Conservation (phyloP, 2,329 filamentous ascomycete species). For the Neonectria sp. region DNA sequence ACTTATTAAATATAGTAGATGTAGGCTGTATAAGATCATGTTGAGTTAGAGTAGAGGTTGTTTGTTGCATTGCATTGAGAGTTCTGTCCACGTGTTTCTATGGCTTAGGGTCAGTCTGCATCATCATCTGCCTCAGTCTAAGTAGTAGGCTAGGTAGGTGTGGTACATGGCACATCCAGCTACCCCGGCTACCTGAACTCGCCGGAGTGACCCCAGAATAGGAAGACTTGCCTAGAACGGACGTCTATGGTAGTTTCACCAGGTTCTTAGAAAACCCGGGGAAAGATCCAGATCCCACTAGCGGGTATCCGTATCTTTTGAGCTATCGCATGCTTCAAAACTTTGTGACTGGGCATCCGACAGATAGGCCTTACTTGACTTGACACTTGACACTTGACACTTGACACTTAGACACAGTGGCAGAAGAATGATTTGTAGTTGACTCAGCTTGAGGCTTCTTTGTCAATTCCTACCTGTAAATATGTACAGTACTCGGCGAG, state of each 20-base stretch:
- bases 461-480: not conserved
- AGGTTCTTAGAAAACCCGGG: constrained; percentile 19
- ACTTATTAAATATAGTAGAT: too few relatives aligned
- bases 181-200: not conserved
- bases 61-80: too few relatives aligned
- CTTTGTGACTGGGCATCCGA: not conserved
- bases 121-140: constrained; percentile 2
- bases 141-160: too few relatives aligned
- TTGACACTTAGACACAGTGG: too few relatives aligned
- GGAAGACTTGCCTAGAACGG: constrained; percentile 26
- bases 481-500: not conserved
- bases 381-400: too few relatives aligned
- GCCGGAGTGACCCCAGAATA: constrained; percentile 21
- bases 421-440: too few relatives aligned
- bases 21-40: too few relatives aligned
- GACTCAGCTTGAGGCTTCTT: not conserved
- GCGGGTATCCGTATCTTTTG: not conserved
- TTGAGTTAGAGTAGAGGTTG: too few relatives aligned
- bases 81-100: too few relatives aligned
- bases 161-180: not conserved
- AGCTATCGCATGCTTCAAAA: not conserved
- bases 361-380: too few relatives aligned
- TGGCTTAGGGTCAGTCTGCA: not conserved
- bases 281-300: constrained; percentile 6
- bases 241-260: constrained; percentile 1